Evolutionary conservation across 2,329 filamentous ascomycete species (phyloP).

Genomic region (Ascochyta lentis): DNA sequence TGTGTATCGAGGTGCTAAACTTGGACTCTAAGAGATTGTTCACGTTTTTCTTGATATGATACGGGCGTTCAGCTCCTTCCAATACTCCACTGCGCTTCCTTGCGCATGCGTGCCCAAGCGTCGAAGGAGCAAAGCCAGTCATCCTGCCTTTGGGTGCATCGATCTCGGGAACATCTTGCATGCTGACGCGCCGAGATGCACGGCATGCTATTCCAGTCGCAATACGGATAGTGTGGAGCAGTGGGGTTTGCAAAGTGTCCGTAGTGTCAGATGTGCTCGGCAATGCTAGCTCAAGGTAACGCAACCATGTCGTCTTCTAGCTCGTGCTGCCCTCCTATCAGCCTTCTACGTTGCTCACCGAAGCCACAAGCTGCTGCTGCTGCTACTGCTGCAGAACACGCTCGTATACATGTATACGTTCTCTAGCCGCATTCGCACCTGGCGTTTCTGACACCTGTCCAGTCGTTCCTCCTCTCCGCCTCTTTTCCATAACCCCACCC

Average conservation of each 20-base stretch:
- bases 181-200: constrained; percentile 2
- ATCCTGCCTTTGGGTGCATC: constrained; percentile 4
- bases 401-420: constrained; percentile 6
- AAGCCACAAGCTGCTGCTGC: constrained; percentile 5
- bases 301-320: constrained; percentile 14
- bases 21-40: background rate
- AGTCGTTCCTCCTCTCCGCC: constrained; percentile 3
- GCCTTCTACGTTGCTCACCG: constrained; percentile 10
- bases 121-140: constrained; percentile 11
- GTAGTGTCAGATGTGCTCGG: constrained; percentile 8
- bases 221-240: constrained; percentile 7
- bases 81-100: constrained; percentile 5
- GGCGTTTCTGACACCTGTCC: constrained; percentile 18
- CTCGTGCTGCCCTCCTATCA: constrained; percentile 19
- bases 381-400: constrained; percentile 1
- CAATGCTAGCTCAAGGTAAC: constrained; percentile 10
- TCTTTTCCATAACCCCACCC: constrained; percentile 2
- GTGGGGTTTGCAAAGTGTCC: constrained; percentile 2
- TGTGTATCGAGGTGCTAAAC: background rate
- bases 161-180: constrained; percentile 21
- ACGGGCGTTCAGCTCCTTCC: constrained; percentile 2
- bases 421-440: constrained; percentile 15
- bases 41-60: background rate
- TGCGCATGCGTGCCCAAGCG: background rate
- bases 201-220: constrained; percentile 15